Base-by-base conservation (phyloP, 805 yeast genomes). In the Saccharomycopsis malanga region DNA sequence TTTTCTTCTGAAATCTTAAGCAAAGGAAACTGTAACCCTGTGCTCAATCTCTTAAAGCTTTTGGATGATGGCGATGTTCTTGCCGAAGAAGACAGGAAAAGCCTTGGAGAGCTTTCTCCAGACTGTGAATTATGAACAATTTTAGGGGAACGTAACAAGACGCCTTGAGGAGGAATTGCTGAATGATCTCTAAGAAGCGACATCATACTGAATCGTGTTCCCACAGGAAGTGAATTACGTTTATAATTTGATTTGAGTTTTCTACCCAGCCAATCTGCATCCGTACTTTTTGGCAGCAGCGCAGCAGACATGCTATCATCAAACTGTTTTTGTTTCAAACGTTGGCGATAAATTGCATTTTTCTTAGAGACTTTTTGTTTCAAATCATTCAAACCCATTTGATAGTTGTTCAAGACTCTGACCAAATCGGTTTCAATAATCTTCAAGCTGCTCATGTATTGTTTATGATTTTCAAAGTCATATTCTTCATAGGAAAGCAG, bases 21-120 rank as follows among this genome's bases (percentile, higher is more conserved):
- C 20, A 62, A 44, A 10, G 64, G 55, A 3, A 62, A 42, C 3
- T 57, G 45, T 2, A 62, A 47, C 1, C 66, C 66, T 2, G 60
- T 56, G 40, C 63, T 60, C 14, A 54, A 35, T 42, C 64, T 53
- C 37, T 58, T 60, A 34, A 53, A 53, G 14, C 43, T 44, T 10
- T 52, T 45, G 10, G 55, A 42, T 9, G 54, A 30, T 3, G 54
- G 46, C 15, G 42, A 23, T 18, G 38, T 30, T 29, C 40, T 24
- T 1, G 48, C 17, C 15, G 48, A 44, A 10, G 42, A 12, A 21
- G 34, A 18, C 9, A 10, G 12, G 25, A 14, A 12, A 15, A 38
- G 12, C 7, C 14, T 10, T 27, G 30, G 30, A 9, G 30, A 12
- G 30, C 12, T 27, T 10, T 12, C 12, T n/a, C 18, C 18, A 6